Conservation (phyloP, 257 asterid genomes). For the Oldenlandia corymbosa region DNA sequence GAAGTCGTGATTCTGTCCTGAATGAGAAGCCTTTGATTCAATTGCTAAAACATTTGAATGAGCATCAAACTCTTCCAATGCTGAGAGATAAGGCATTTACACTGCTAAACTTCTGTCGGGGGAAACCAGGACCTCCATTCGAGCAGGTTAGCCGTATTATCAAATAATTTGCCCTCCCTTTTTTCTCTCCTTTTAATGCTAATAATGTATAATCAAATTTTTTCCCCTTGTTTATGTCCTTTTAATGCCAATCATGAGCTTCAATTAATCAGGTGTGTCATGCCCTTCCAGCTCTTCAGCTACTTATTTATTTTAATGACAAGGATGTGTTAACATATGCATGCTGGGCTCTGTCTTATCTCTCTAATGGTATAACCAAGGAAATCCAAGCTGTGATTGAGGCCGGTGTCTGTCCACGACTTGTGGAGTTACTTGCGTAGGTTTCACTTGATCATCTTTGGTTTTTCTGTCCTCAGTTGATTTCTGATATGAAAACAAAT, state of each 20-base stretch:
- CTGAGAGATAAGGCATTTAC: slow-evolving; percentile 96
- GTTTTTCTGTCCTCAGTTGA: neutral
- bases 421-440: slow-evolving; percentile 81
- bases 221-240: no score
- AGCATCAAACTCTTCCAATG: slow-evolving; percentile 83
- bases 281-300: slow-evolving; percentile 82
- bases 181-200: neutral
- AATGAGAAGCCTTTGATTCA: slow-evolving; percentile 71
- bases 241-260: no score
- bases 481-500: slow-evolving; percentile 11
- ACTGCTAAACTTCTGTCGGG: slow-evolving; percentile 86
- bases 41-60: slow-evolving; percentile 73
- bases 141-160: slow-evolving; percentile 58
- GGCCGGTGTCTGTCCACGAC: slow-evolving; percentile 76
- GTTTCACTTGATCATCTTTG: slow-evolving; percentile 22
- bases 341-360: slow-evolving; percentile 97
- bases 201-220: no score
- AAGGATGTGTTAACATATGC: slow-evolving; percentile 97
- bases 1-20: slow-evolving; percentile 87
- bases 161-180: neutral
- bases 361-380: slow-evolving; percentile 87
- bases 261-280: slow-evolving; percentile 56
- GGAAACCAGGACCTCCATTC: slow-evolving; percentile 93
- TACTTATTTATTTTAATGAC: slow-evolving; percentile 65
- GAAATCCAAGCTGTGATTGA: slow-evolving; percentile 94